Conservation (phyloP, 352 stramenopile genomes). For the Globisporangium solare region DNA sequence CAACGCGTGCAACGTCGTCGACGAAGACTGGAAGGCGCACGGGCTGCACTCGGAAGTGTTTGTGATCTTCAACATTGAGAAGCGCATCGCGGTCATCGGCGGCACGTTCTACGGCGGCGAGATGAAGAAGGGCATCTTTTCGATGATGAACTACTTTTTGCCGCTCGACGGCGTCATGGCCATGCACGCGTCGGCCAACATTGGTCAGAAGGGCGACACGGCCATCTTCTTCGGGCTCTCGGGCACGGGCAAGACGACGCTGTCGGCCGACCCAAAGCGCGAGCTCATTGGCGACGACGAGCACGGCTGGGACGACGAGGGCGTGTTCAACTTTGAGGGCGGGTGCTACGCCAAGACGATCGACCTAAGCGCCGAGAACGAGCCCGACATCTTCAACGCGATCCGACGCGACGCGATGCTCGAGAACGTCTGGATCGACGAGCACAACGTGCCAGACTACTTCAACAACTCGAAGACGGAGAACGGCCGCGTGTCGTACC, state of each 20-base stretch:
- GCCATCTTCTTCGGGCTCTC: constrained; percentile 54
- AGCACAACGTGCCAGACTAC: constrained; percentile 41
- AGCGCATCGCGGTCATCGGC: constrained; percentile 51
- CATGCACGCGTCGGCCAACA: constrained; percentile 62
- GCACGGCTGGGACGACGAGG: constrained; percentile 60
- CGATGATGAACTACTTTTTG: constrained; percentile 69
- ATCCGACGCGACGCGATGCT: constrained; percentile 46
- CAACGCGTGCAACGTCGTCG: constrained; percentile 56
- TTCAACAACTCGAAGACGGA: constrained; percentile 57
- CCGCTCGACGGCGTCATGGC: constrained; percentile 56
- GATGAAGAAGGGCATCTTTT: constrained; percentile 76
- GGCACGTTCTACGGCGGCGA: constrained; percentile 64
- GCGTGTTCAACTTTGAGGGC: constrained; percentile 98
- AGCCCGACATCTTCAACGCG: constrained; percentile 93
- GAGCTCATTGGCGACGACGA: constrained; percentile 94
- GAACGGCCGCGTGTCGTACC: constrained; percentile 52
- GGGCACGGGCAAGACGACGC: constrained; percentile 91
- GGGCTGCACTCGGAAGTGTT: constrained; percentile 55
- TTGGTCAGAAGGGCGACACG: constrained; percentile 38
- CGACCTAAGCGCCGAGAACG: constrained; percentile 89
- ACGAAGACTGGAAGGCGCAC: constrained; percentile 53
- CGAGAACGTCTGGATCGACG: constrained; percentile 52
- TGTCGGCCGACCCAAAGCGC: constrained; percentile 83
- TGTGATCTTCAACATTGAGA: constrained; percentile 71
- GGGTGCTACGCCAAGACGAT: constrained; percentile 98